Conservation (phyloP, 2,329 filamentous ascomycete species). For the Cladorrhinum sp. region DNA sequence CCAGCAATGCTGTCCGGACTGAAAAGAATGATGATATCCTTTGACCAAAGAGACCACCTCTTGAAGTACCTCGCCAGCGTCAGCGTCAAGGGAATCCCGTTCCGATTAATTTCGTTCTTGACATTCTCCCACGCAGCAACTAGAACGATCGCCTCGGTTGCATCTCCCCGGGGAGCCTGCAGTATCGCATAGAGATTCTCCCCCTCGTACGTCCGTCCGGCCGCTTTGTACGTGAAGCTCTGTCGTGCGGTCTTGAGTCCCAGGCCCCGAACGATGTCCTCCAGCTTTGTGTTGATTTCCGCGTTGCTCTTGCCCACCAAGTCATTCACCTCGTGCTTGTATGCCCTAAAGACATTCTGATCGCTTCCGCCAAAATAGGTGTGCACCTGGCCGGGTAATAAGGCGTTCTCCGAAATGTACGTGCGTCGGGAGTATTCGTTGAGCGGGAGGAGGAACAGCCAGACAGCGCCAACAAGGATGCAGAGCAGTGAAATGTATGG, state of each 20-base stretch:
- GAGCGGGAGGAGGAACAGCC: constrained; percentile 85
- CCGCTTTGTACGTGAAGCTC: constrained; percentile 79
- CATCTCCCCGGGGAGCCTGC: constrained; percentile 89
- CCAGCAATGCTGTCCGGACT: constrained; percentile 86
- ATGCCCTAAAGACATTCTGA: constrained; percentile 89
- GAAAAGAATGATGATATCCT: constrained; percentile 92
- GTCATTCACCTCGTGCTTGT: constrained; percentile 75
- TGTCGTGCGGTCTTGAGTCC: constrained; percentile 87
- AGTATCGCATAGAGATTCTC: constrained; percentile 94
- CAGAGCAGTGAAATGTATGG: constrained; percentile 84
- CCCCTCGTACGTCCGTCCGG: constrained; percentile 69
- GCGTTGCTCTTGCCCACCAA: constrained; percentile 53
- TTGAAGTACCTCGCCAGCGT: constrained; percentile 94
- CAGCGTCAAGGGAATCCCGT: constrained; percentile 81
- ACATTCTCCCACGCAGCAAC: constrained; percentile 86
- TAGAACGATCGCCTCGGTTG: constrained; percentile 93
- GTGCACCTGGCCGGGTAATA: constrained; percentile 93
- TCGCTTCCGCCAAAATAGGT: constrained; percentile 97
- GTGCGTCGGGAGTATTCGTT: constrained; percentile 88
- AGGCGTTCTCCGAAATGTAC: constrained; percentile 96
- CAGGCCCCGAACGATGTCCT: constrained; percentile 69
- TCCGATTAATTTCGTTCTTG: constrained; percentile 74
- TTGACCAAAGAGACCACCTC: constrained; percentile 97
- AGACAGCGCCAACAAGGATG: constrained; percentile 79
- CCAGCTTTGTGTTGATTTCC: constrained; percentile 67